phyloP scores from a whole-genome alignment of 768 basidiomycete genomes.

The Amanita subjunquillea region DNA sequence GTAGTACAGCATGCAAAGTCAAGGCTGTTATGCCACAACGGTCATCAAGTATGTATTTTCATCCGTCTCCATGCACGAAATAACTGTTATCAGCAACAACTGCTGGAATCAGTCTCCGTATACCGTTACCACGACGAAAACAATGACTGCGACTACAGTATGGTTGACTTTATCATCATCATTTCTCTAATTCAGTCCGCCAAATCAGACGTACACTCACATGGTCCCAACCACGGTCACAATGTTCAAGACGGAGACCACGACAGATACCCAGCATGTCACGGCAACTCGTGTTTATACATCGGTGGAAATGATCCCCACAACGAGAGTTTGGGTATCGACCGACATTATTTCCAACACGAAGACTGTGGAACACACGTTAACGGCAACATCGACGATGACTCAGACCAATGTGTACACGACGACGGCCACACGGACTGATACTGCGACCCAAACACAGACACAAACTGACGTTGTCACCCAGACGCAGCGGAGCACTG shows the following conservation, averaged over 20 bases:
- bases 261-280: slow-evolving; percentile 26
- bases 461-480: slow-evolving; percentile 52
- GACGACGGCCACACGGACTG: slow-evolving; percentile 32
- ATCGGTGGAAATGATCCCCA: slow-evolving; percentile 44
- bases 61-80: not conserved
- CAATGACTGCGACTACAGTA: slow-evolving; percentile 26
- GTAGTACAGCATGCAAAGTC: slow-evolving; percentile 26
- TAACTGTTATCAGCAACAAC: not conserved
- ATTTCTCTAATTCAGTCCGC: not conserved
- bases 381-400: slow-evolving; percentile 53
- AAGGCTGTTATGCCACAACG: slow-evolving; percentile 55
- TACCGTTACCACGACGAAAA: slow-evolving; percentile 17
- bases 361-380: slow-evolving; percentile 42
- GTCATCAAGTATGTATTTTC: slow-evolving; percentile 37
- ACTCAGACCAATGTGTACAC: slow-evolving; percentile 49
- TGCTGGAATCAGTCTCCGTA: not conserved
- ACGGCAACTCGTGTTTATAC: slow-evolving; percentile 39
- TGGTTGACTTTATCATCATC: not conserved
- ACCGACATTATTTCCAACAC: slow-evolving; percentile 55
- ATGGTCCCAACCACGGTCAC: slow-evolving; percentile 35
- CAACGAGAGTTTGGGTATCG: slow-evolving; percentile 57
- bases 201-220: slow-evolving; percentile 17
- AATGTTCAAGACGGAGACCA: slow-evolving; percentile 22
- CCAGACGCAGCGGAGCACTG: slow-evolving; percentile 29
- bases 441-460: slow-evolving; percentile 38